Evolutionary conservation across 2,329 filamentous ascomycete genomes (phyloP), one percentile per base, ranked within the genome.

Genomic region (Didymella sp.): DNA sequence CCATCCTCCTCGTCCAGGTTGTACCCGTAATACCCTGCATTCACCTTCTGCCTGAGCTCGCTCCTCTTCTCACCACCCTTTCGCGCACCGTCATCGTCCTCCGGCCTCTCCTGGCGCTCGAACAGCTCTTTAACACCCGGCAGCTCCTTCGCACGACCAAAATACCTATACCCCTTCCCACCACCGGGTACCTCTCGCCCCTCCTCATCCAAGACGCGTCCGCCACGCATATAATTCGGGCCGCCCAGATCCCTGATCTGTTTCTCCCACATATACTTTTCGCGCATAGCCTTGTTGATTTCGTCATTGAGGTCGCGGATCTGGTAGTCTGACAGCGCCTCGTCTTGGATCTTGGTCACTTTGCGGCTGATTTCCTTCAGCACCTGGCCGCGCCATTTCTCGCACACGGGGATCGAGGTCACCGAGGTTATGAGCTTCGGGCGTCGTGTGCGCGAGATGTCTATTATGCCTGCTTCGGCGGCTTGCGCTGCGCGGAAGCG

Each of bases 251-350:
- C 96, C 56, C 93, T 86, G 67, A 99, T 97, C 79, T 97, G 92
- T 68, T 95, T 87, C 82, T 99, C 95, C 95, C 95, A 99, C 85
- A 96, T 93, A 84, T 96, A 92, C 79, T 99, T 99, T 81, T 99
- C 95, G 63, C 92, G 88, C 91, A 99, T 97, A 61, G 96, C 85
- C 80, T 96, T 96, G 83, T 99, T 99, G 83, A 99, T 96, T 79
- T 99, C 95, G 77, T 99, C 95, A 80, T 99, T 99, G 74, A 99
- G 83, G 78, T 99, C 95, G 72, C 95, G 89, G 77, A 99, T 92
- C 82, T 98, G 95, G 81, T 90, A 98, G 82, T 99, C 95, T 78
- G 87, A 92, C n/a, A 99, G 84, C 43, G 89, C 88, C 8, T 86
- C 82, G 69, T 99, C 95, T 76, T 99, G 95, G 79, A 99, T 98